Evolutionary conservation across 2,329 filamentous ascomycete genomes (phyloP).

Genomic region (Fragosphaeria purpurea): DNA sequence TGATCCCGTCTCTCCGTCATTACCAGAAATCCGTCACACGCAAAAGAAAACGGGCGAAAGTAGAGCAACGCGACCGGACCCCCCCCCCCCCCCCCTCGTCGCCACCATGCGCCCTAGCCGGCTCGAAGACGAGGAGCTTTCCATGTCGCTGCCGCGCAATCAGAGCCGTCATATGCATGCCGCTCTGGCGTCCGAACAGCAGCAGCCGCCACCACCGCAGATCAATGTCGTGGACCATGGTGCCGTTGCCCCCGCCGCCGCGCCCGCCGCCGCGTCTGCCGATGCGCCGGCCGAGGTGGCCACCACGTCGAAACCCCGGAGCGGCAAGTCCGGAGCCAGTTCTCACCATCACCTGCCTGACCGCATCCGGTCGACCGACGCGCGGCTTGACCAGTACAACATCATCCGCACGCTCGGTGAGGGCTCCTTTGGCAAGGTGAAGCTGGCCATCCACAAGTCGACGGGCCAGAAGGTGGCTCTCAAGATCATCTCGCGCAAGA

Average conservation of each 20-base stretch:
- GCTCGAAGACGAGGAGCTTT: conserved; percentile 75
- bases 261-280: conserved; percentile 4
- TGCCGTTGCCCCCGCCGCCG: conserved; percentile 12
- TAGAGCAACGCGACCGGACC: too few species aligned
- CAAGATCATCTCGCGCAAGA: conserved; percentile 95
- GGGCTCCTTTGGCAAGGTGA: conserved; percentile 97
- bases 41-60: too few species aligned
- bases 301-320: conserved; percentile 9
- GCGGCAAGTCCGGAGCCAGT: background rate
- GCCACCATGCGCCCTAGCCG: conserved; percentile 39
- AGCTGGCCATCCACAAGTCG: conserved; percentile 84
- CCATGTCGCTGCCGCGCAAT: conserved; percentile 61
- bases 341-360: conserved; percentile 5
- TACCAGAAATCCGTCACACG: too few species aligned
- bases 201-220: conserved; percentile 21
- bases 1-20: too few species aligned
- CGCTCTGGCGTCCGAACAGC: conserved; percentile 20
- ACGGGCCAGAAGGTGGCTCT: conserved; percentile 93
- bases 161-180: conserved; percentile 43
- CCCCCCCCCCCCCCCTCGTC: too few species aligned
- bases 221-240: conserved; percentile 25
- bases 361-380: conserved; percentile 23
- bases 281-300: conserved; percentile 6
- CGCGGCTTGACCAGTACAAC: conserved; percentile 64
- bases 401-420: conserved; percentile 86